Evolutionary conservation across 257 asterid genomes (phyloP).

Genomic region (Linaria vulgaris): DNA sequence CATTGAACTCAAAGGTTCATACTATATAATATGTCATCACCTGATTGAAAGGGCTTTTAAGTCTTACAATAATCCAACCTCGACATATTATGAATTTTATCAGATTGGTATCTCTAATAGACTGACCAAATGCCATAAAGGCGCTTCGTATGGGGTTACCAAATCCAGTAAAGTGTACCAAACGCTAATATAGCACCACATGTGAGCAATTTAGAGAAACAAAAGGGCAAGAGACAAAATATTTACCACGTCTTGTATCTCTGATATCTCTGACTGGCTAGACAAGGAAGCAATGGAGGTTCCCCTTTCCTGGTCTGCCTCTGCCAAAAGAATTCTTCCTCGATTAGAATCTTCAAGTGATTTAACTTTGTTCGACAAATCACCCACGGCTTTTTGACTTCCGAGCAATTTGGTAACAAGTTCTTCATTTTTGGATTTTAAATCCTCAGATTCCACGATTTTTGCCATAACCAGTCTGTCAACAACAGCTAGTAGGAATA

Average conservation of each 20-base stretch:
- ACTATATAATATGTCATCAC: no score
- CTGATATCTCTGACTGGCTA: slow-evolving; percentile 83
- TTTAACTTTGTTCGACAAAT: slow-evolving; percentile 70
- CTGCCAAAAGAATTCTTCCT: slow-evolving; percentile 40
- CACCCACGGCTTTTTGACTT: slow-evolving; percentile 61
- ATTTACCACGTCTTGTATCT: slow-evolving; percentile 83
- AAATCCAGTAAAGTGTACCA: background rate
- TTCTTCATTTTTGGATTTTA: slow-evolving; percentile 64
- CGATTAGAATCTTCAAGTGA: slow-evolving; percentile 66
- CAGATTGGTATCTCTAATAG: no score
- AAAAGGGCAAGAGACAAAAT: slow-evolving; percentile 23
- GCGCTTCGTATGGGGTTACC: no score
- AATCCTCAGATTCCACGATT: slow-evolving; percentile 59
- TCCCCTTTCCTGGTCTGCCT: slow-evolving; percentile 58
- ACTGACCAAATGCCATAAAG: no score
- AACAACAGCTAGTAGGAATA: slow-evolving; percentile 51
- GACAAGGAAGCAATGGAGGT: slow-evolving; percentile 50
- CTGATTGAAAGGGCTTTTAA: no score
- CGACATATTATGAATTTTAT: no score
- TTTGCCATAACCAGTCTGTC: slow-evolving; percentile 57
- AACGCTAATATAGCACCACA: slow-evolving; percentile 1
- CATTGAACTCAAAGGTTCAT: no score
- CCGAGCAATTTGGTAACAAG: slow-evolving; percentile 64
- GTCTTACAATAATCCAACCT: no score
- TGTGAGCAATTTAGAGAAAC: slow-evolving; percentile 10